phyloP scores from a whole-genome alignment of 2,329 filamentous ascomycete genomes.

The Pleoardoris graminearum region DNA sequence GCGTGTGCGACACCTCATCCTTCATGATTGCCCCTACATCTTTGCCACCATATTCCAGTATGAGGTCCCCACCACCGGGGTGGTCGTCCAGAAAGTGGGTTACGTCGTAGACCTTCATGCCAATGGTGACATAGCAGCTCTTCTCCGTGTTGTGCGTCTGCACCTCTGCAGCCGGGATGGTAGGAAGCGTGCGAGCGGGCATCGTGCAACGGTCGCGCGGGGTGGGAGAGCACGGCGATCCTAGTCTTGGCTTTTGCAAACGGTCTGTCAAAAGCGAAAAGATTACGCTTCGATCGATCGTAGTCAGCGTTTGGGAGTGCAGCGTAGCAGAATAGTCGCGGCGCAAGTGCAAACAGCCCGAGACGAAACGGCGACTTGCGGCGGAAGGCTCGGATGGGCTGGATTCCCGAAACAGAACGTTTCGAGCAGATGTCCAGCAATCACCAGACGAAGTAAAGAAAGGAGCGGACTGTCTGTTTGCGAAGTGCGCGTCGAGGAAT shows the following conservation, averaged over 20 bases:
- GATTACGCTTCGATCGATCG: background rate
- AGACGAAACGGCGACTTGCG: background rate
- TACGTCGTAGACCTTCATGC: conserved; percentile 90
- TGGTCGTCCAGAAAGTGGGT: conserved; percentile 89
- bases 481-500: background rate
- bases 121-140: conserved; percentile 92
- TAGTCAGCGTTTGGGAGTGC: conserved; percentile 1
- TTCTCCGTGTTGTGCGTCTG: conserved; percentile 75
- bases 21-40: conserved; percentile 82
- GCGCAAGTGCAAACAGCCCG: conserved; percentile 1
- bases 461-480: background rate
- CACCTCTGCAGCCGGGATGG: conserved; percentile 79
- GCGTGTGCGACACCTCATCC: conserved; percentile 79
- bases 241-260: background rate
- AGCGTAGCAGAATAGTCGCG: conserved; percentile 14
- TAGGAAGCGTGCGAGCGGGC: conserved; percentile 81
- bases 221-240: background rate
- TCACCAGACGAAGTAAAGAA: background rate
- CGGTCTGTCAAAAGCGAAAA: background rate
- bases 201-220: conserved; percentile 53
- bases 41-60: conserved; percentile 87
- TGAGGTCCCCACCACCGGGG: conserved; percentile 84
- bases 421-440: background rate
- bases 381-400: conserved; percentile 2
- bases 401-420: too few relatives aligned